A percentile compares a stretch with the other conserved stretches of the same genome.
phyloP scores from a whole-genome alignment of 192 early-diverging fungal species.

The Coemansia sp. region DNA sequence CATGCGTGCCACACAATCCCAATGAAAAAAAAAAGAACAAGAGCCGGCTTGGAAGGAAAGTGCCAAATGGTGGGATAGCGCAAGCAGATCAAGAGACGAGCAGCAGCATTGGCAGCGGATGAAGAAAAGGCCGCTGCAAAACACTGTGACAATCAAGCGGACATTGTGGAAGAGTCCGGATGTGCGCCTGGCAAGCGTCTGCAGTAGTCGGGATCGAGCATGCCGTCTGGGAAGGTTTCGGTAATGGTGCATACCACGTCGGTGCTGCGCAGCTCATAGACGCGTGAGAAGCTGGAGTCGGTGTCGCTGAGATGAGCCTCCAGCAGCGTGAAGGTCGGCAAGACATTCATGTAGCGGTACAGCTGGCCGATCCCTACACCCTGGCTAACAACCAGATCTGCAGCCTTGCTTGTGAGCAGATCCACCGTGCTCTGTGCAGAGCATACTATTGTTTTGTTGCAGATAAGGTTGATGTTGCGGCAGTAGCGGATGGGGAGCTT shows the following conservation, averaged over 20 bases:
- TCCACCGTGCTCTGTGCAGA: slow-evolving; percentile 46
- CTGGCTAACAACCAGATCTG: slow-evolving; percentile 45
- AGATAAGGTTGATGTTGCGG: slow-evolving; percentile 52
- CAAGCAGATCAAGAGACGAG: too few relatives aligned
- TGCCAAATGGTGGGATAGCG: background rate
- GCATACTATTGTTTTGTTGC: slow-evolving; percentile 49
- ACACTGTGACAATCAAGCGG: background rate
- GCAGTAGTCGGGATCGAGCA: slow-evolving; percentile 49
- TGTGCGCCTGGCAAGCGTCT: slow-evolving; percentile 14
- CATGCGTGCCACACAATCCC: background rate
- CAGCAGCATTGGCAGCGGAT: too few relatives aligned
- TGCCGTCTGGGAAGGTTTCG: slow-evolving; percentile 49
- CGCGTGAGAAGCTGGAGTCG: slow-evolving; percentile 43
- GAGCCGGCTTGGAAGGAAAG: background rate
- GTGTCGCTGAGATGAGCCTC: slow-evolving; percentile 50
- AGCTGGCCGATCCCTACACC: slow-evolving; percentile 58
- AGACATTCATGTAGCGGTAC: slow-evolving; percentile 54
- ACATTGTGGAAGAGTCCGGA: background rate
- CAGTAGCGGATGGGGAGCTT: slow-evolving; percentile 42
- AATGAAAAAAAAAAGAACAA: background rate
- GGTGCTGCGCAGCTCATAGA: slow-evolving; percentile 45
- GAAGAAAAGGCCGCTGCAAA: too few relatives aligned
- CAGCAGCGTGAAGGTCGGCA: slow-evolving; percentile 45
- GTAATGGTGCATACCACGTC: slow-evolving; percentile 49
- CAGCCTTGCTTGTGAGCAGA: slow-evolving; percentile 40